phyloP scores from a whole-genome alignment of 2,329 filamentous ascomycete genomes.

The Colletotrichum sidae region DNA sequence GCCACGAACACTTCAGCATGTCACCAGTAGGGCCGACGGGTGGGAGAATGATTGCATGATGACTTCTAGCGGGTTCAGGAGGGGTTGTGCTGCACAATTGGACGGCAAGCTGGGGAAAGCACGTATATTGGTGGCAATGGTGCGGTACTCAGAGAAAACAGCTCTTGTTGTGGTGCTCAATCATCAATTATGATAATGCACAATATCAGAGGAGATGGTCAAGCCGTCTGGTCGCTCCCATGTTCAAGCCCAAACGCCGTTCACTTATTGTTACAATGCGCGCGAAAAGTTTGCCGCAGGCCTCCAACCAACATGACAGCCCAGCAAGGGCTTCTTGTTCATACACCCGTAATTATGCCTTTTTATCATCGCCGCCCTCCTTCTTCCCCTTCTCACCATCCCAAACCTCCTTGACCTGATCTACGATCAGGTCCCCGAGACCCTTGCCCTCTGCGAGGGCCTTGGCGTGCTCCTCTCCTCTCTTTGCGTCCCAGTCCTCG shows the following conservation, averaged over 20 bases:
- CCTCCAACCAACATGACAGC: not conserved
- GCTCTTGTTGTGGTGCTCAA: not conserved
- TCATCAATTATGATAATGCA: not conserved
- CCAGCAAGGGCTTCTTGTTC: constrained; percentile 6
- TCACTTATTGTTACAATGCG: no score
- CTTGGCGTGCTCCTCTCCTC: constrained; percentile 62
- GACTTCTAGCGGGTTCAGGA: constrained; percentile 26
- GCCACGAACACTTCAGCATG: not conserved
- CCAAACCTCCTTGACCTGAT: constrained; percentile 68
- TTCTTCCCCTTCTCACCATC: constrained; percentile 43
- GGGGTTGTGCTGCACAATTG: constrained; percentile 12
- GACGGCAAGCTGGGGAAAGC: not conserved
- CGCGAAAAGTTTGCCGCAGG: not conserved
- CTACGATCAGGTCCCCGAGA: constrained; percentile 66
- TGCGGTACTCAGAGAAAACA: no score
- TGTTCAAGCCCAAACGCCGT: no score
- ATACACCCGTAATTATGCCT: constrained; percentile 5
- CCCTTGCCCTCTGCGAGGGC: constrained; percentile 67
- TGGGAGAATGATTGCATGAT: constrained; percentile 4
- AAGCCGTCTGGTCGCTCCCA: no score
- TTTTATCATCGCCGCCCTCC: constrained; percentile 37
- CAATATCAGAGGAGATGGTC: no score
- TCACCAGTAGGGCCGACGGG: not conserved
- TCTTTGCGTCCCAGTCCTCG: constrained; percentile 66
- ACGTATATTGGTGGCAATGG: not conserved